Evolutionary conservation across 108 stramenopile genomes (phyloP).

Genomic region (Cyclotella atomus): DNA sequence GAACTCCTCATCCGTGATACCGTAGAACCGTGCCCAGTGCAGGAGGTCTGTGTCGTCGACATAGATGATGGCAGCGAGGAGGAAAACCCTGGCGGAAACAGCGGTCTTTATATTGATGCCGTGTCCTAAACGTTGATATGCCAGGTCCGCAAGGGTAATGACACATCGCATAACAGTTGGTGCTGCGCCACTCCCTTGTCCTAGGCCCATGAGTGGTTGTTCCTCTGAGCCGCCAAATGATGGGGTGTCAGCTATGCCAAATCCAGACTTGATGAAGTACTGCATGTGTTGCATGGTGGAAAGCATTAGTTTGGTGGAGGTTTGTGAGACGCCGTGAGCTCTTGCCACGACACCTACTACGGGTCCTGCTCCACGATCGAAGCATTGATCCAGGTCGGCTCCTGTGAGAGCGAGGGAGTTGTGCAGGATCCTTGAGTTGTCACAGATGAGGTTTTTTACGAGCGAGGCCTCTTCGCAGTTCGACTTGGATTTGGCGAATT

Average conservation of each 20-base stretch:
- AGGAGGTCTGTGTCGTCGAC: constrained; percentile 5
- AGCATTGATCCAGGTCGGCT: background rate
- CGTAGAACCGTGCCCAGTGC: background rate
- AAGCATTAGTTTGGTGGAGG: background rate
- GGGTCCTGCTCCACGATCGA: background rate
- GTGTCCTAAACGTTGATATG: background rate
- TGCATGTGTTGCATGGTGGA: background rate
- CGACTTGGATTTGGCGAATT: background rate
- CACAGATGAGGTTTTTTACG: background rate
- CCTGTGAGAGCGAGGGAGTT: background rate
- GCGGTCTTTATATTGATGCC: background rate
- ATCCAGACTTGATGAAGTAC: background rate
- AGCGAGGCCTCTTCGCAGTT: background rate
- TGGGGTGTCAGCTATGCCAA: background rate
- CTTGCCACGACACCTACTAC: background rate
- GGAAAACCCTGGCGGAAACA: background rate
- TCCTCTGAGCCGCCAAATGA: background rate
- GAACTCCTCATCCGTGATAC: background rate
- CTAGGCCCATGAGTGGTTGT: background rate
- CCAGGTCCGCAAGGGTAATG: background rate
- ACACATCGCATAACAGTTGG: background rate
- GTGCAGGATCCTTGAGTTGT: background rate
- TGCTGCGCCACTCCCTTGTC: constrained; percentile 2
- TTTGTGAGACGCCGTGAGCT: background rate
- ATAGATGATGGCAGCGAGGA: background rate